phyloP scores from a whole-genome alignment of 768 basidiomycete genomes.

The Kwoniella dejecticola region DNA sequence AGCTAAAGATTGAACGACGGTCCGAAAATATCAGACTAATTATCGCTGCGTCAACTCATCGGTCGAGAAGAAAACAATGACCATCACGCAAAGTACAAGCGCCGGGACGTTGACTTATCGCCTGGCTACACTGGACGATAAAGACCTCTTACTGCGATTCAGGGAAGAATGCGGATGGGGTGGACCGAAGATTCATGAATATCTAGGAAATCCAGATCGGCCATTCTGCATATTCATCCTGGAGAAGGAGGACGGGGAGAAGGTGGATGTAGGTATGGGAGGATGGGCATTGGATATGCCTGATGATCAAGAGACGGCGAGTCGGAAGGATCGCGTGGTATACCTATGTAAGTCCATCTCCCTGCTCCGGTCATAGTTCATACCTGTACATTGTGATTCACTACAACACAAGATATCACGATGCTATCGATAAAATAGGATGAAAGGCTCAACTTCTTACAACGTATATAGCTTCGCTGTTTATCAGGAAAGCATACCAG shows the following conservation, averaged over 20 bases:
- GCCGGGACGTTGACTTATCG: conserved; percentile 12
- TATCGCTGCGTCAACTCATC: no score
- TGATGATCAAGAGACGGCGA: conserved; percentile 28
- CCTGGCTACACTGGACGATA: conserved; percentile 13
- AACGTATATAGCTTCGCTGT: conserved; percentile 35
- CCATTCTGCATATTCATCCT: conserved; percentile 21
- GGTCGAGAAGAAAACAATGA: no score
- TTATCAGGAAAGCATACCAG: conserved; percentile 32
- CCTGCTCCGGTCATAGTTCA: no score
- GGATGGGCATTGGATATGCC: conserved; percentile 32
- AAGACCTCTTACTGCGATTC: conserved; percentile 7
- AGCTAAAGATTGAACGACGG: no score
- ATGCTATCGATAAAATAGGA: not conserved
- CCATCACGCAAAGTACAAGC: not conserved
- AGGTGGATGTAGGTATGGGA: conserved; percentile 40
- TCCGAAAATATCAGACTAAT: no score
- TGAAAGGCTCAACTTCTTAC: not conserved
- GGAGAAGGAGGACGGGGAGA: conserved; percentile 2
- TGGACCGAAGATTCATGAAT: conserved; percentile 8
- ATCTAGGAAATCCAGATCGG: conserved; percentile 17
- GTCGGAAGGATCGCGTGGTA: conserved; percentile 13
- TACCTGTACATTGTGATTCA: no score
- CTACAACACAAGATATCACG: not conserved
- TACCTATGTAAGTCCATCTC: conserved; percentile 28
- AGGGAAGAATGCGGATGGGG: conserved; percentile 41